phyloP scores from a whole-genome alignment of 805 yeast genomes.

The Ogataea henricii region DNA sequence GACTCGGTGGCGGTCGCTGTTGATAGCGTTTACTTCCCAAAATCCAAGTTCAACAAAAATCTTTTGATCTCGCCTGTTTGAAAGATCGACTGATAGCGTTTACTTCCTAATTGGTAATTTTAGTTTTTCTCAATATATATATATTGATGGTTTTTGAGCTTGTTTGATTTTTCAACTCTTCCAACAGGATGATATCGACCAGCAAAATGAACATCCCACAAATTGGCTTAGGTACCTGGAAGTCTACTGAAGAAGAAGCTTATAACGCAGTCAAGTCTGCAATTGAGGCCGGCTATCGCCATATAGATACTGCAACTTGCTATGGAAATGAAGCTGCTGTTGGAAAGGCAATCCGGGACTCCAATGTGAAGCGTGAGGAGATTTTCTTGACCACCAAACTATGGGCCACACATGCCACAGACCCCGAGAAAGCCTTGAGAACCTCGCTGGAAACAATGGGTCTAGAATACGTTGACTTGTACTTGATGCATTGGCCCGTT shows the following conservation, averaged over 20 bases:
- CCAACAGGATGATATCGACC: too few species aligned
- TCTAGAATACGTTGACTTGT: constrained; percentile 46
- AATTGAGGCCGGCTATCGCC: constrained; percentile 38
- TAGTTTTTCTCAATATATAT: background rate
- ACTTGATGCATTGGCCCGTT: constrained; percentile 48
- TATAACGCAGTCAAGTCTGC: constrained; percentile 17
- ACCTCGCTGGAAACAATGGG: constrained; percentile 39
- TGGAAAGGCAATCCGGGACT: constrained; percentile 39
- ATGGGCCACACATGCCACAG: constrained; percentile 29
- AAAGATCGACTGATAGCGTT: too few species aligned
- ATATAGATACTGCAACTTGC: constrained; percentile 44
- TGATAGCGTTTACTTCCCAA: too few species aligned
- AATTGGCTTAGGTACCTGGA: constrained; percentile 29
- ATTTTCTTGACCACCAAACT: constrained; percentile 24
- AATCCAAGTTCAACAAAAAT: too few species aligned
- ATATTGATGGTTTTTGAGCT: background rate
- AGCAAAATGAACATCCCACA: constrained; percentile 24
- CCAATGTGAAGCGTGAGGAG: constrained; percentile 15
- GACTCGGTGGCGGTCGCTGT: too few species aligned
- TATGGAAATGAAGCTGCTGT: constrained; percentile 44
- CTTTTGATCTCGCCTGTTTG: too few species aligned
- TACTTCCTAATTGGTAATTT: background rate
- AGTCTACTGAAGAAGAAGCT: background rate
- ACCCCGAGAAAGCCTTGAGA: constrained; percentile 37
- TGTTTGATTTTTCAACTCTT: background rate